These are phyloP conservation scores for Candida endomychidarum DNA, from an alignment of 805 yeast species.

Conservation along the genomic window DNA sequence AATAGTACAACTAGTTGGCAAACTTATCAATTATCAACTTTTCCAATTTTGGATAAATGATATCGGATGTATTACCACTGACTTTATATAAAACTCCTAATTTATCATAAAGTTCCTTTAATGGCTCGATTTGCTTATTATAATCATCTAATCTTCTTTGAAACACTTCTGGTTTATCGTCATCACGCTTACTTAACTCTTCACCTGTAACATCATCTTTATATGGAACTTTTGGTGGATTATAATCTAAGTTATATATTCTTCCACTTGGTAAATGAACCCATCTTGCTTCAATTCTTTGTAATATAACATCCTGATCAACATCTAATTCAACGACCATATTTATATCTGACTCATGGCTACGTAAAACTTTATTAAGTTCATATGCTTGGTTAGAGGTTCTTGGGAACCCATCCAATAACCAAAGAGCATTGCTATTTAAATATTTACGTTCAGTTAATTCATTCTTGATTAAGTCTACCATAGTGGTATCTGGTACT, in stretches of 20 bases:
- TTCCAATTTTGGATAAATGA: constrained; percentile 70
- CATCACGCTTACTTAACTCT: constrained; percentile 72
- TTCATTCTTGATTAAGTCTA: constrained; percentile 53
- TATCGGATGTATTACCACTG: constrained; percentile 79
- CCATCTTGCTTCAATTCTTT: constrained; percentile 82
- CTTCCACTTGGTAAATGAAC: constrained; percentile 84
- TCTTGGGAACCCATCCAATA: constrained; percentile 92
- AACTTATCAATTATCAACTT: constrained; percentile 12
- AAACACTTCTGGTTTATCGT: constrained; percentile 77
- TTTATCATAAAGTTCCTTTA: constrained; percentile 58
- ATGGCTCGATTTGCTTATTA: constrained; percentile 56
- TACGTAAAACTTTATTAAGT: constrained; percentile 46
- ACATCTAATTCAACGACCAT: constrained; percentile 85
- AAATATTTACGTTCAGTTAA: constrained; percentile 46
- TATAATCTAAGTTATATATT: constrained; percentile 80
- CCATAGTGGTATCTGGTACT: constrained; percentile 73
- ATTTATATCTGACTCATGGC: constrained; percentile 50
- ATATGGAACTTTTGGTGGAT: constrained; percentile 83
- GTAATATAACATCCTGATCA: constrained; percentile 78
- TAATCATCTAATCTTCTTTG: constrained; percentile 65
- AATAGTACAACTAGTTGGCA: too few species aligned
- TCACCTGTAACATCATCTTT: constrained; percentile 90
- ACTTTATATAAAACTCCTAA: constrained; percentile 51
- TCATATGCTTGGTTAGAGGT: constrained; percentile 69
- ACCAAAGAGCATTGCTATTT: constrained; percentile 52